Conservation (phyloP, 106 monocot species). For the Dendrobium chrysotoxum region DNA sequence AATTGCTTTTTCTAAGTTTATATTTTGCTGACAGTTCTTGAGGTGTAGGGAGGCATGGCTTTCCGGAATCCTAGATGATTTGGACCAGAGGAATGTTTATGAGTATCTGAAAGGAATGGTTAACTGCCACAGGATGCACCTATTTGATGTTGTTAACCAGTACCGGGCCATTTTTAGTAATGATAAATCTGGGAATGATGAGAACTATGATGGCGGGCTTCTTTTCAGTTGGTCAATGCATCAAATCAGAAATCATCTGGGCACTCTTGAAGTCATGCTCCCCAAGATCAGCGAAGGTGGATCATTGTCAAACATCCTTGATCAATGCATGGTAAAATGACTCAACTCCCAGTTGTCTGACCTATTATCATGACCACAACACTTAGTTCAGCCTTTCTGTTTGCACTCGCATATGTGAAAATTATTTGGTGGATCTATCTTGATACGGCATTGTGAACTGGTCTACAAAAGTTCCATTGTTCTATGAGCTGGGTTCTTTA, state of each 20-base stretch:
- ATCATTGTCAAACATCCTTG: constrained; percentile 78
- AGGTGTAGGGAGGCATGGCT: constrained; percentile 99
- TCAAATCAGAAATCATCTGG: constrained; percentile 78
- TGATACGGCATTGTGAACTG: not conserved
- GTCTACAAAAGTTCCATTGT: not conserved
- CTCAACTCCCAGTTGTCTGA: not conserved
- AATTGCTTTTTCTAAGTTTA: not conserved
- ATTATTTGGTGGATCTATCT: not conserved
- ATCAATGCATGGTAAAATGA: constrained; percentile 85
- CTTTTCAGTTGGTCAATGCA: constrained; percentile 98
- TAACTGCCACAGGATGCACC: constrained; percentile 78
- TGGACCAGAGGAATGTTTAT: constrained; percentile 89
- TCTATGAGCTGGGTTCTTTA: not conserved
- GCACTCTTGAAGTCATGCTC: constrained; percentile 79
- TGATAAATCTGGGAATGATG: constrained; percentile 87
- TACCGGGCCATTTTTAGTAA: constrained; percentile 92
- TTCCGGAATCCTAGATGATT: constrained; percentile 81
- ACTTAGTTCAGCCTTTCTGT: not conserved
- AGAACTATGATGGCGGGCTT: constrained; percentile 93
- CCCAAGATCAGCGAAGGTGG: constrained; percentile 87
- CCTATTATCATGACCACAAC: not conserved
- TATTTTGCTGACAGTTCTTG: constrained; percentile 58
- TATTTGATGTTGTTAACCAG: constrained; percentile 97
- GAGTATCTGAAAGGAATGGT: constrained; percentile 94
- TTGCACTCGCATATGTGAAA: not conserved